A percentile compares a stretch with the other conserved stretches of the same genome.
These are phyloP conservation scores for Colletotrichum caudatum DNA, from an alignment of 2,329 filamentous ascomycete genomes.

Conservation along the genomic window DNA sequence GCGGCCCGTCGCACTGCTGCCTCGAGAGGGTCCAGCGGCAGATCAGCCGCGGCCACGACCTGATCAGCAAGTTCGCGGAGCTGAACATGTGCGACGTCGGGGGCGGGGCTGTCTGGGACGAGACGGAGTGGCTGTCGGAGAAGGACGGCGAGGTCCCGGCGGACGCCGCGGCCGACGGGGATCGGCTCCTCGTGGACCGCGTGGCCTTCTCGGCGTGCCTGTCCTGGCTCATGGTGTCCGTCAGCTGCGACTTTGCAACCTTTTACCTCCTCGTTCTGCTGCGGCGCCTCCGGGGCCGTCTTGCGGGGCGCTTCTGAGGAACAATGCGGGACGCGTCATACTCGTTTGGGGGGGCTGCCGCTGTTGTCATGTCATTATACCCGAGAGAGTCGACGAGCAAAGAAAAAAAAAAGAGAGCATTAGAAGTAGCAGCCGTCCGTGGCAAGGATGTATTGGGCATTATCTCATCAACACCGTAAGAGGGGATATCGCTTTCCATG, in stretches of 20 bases:
- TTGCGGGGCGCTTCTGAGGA: neutral
- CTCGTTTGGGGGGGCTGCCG: neutral
- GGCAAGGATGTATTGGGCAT: conserved; percentile 28
- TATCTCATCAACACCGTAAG: conserved; percentile 25
- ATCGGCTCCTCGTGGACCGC: conserved; percentile 24
- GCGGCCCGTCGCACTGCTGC: neutral
- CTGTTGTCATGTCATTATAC: neutral
- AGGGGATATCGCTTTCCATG: conserved; percentile 28
- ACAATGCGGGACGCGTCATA: neutral
- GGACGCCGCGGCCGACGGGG: conserved; percentile 18
- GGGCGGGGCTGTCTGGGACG: conserved; percentile 15
- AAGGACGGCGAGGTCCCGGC: conserved; percentile 33
- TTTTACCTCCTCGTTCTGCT: conserved; percentile 29
- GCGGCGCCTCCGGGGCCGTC: neutral
- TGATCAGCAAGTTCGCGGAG: conserved; percentile 29
- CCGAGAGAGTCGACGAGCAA: neutral
- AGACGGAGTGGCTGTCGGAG: conserved; percentile 32
- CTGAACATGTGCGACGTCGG: conserved; percentile 25
- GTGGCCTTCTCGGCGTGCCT: conserved; percentile 33
- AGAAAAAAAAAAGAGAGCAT: neutral
- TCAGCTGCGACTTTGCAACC: conserved; percentile 40
- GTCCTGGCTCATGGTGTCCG: conserved; percentile 39
- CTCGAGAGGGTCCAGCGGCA: conserved; percentile 28
- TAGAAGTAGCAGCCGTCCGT: neutral
- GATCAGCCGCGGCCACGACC: conserved; percentile 26